Conservation (phyloP, 2,329 filamentous ascomycete species). For the Aspergillus alliaceus region DNA sequence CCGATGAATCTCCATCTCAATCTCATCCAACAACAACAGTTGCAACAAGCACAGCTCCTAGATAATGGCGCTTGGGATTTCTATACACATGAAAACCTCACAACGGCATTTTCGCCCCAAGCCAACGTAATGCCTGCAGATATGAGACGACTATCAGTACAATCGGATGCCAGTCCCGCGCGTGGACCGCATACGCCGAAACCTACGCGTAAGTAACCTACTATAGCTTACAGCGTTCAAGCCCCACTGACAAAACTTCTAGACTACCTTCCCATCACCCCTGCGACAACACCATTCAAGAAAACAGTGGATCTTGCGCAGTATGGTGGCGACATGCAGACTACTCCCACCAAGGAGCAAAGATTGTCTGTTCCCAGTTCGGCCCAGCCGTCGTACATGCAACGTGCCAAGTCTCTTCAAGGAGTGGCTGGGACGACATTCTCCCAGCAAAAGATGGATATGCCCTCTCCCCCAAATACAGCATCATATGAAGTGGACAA, state of each 20-base stretch:
- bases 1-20: conserved; percentile 27
- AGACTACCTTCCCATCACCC: conserved; percentile 68
- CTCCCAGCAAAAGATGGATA: conserved; percentile 41
- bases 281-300: conserved; percentile 61
- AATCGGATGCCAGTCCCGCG: conserved; percentile 37
- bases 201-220: conserved; percentile 56
- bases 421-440: conserved; percentile 41
- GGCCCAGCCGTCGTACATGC: conserved; percentile 41
- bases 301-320: conserved; percentile 38
- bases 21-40: conserved; percentile 32
- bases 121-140: conserved; percentile 21
- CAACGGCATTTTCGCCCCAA: conserved; percentile 23
- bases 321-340: conserved; percentile 39
- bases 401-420: conserved; percentile 47
- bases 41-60: conserved; percentile 22
- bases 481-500: conserved; percentile 46
- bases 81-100: conserved; percentile 22
- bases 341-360: conserved; percentile 42
- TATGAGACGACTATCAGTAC: conserved; percentile 39
- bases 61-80: conserved; percentile 28
- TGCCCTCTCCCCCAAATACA: conserved; percentile 59
- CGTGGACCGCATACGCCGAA: conserved; percentile 63
- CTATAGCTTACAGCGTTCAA: background rate
- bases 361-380: conserved; percentile 32
- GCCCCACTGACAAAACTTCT: conserved; percentile 20